phyloP scores from a whole-genome alignment of 2,329 filamentous ascomycete species.

The Phaeophleospora eucalypticola region DNA sequence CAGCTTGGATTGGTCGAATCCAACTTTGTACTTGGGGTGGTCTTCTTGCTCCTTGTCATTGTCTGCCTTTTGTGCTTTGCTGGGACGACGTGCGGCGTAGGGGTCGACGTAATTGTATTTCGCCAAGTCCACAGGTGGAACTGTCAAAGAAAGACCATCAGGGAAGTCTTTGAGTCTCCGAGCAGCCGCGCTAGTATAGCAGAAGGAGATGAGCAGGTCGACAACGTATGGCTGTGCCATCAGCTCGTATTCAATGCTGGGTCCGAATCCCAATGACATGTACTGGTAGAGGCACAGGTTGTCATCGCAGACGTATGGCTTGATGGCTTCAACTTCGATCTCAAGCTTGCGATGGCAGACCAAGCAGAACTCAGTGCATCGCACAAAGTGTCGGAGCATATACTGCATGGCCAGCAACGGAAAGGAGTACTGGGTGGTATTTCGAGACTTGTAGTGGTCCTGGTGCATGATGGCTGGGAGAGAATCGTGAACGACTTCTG shows the following conservation, averaged over 20 bases:
- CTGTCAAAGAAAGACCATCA: constrained; percentile 51
- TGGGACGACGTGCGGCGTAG: not conserved
- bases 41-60: not conserved
- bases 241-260: constrained; percentile 81
- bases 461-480: constrained; percentile 45
- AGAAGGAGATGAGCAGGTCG: constrained; percentile 79
- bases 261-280: constrained; percentile 78
- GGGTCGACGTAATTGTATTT: constrained; percentile 9
- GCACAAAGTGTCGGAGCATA: constrained; percentile 68
- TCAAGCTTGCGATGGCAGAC: constrained; percentile 71
- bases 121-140: constrained; percentile 39
- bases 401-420: constrained; percentile 67
- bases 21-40: constrained; percentile 21
- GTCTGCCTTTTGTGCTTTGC: not conserved
- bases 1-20: constrained; percentile 33
- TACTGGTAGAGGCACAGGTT: constrained; percentile 82
- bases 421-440: constrained; percentile 41
- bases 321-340: constrained; percentile 64
- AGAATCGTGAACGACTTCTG: constrained; percentile 28
- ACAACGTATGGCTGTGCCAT: constrained; percentile 74
- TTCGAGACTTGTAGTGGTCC: constrained; percentile 45
- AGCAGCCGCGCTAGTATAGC: constrained; percentile 56
- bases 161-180: constrained; percentile 52
- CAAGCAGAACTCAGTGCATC: constrained; percentile 82
- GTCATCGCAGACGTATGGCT: constrained; percentile 70